A percentile compares a stretch with the other conserved stretches of the same genome.
These are phyloP conservation scores for Hygrocybe coccinea DNA, from an alignment of 768 basidiomycete species.

Conservation along the genomic window DNA sequence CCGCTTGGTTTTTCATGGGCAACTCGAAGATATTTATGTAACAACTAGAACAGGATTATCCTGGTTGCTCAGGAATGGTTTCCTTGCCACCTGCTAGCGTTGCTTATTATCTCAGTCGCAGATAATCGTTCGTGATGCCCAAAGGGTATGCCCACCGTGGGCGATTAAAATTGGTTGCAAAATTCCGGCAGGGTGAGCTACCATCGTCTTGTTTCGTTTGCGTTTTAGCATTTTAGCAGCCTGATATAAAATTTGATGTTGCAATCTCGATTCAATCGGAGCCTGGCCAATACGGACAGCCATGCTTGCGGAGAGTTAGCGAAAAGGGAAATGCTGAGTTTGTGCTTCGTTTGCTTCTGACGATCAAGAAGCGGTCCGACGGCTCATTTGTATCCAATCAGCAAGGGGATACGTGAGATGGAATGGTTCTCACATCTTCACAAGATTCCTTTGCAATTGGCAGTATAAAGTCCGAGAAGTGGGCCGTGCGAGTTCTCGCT, in stretches of 20 bases:
- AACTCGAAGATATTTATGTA: background rate
- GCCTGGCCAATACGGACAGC: background rate
- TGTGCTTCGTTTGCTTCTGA: background rate
- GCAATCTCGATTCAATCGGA: background rate
- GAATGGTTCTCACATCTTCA: slow-evolving; percentile 11
- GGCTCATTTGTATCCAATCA: slow-evolving; percentile 13
- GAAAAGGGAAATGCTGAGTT: background rate
- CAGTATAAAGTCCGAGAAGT: slow-evolving; percentile 10
- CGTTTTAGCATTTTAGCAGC: background rate
- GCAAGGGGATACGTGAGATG: slow-evolving; percentile 7
- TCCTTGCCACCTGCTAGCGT: no score
- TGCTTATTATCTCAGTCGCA: no score
- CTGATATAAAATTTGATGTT: background rate
- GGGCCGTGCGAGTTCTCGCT: slow-evolving; percentile 7
- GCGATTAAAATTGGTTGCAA: no score
- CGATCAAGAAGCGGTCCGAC: slow-evolving; percentile 13
- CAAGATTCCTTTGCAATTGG: background rate
- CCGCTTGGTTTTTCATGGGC: background rate
- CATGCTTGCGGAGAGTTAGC: background rate
- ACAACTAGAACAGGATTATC: no score
- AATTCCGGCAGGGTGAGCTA: no score
- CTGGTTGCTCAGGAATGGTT: no score
- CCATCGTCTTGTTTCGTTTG: background rate
- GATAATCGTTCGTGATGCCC: no score
- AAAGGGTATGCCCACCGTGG: no score